A percentile compares a stretch with the other conserved stretches of the same genome.
Evolutionary conservation across 148 eudicot genomes (phyloP).

Genomic region (Vaccinium myrtillus): DNA sequence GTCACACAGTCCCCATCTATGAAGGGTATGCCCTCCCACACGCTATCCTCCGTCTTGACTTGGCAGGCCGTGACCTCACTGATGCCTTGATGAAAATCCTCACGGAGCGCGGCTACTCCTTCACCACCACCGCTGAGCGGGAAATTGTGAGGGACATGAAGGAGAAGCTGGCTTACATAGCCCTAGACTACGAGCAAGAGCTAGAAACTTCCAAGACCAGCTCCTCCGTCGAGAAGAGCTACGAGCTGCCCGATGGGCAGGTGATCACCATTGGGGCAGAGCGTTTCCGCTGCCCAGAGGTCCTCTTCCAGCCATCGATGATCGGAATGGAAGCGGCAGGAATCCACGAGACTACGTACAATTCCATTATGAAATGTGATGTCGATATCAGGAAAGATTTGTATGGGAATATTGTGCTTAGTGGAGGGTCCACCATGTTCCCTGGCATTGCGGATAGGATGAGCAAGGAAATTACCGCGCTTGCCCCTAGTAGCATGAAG

Average conservation of each 20-base stretch:
- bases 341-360: constrained; percentile 85
- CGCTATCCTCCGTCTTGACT: constrained; percentile 80
- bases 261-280: constrained; percentile 51
- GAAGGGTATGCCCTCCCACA: constrained; percentile 85
- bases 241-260: constrained; percentile 51
- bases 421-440: constrained; percentile 92
- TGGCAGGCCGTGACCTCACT: constrained; percentile 85
- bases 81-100: constrained; percentile 83
- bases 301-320: constrained; percentile 51
- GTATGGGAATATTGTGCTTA: constrained; percentile 79
- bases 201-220: constrained; percentile 46
- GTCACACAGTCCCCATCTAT: constrained; percentile 83
- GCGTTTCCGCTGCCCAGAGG: constrained; percentile 54
- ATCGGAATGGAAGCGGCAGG: constrained; percentile 84
- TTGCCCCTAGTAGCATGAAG: constrained; percentile 93
- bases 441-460: constrained; percentile 86
- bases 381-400: constrained; percentile 89
- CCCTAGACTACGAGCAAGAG: constrained; percentile 57
- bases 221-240: constrained; percentile 50
- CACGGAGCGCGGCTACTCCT: constrained; percentile 82
- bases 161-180: constrained; percentile 48
- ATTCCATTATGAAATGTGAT: constrained; percentile 89
- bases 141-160: constrained; percentile 85
- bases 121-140: constrained; percentile 88
- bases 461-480: constrained; percentile 86